Evolutionary conservation across 1,139 yeast genomes (phyloP).

Genomic region (Candida glucosophila): DNA sequence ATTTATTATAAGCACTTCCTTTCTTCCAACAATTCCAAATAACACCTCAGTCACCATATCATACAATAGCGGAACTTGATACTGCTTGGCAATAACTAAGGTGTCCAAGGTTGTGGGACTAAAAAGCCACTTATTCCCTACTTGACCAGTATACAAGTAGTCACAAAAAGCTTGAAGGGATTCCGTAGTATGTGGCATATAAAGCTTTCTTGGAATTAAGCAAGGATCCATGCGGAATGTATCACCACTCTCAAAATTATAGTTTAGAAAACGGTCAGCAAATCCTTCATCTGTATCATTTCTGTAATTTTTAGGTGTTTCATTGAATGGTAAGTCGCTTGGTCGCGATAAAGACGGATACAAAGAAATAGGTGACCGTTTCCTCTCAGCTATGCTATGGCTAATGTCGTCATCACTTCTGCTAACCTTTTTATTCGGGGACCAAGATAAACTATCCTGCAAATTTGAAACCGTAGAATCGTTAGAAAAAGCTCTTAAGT

Average conservation of each 20-base stretch:
- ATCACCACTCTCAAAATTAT: slow-evolving; percentile 27
- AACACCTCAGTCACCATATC: slow-evolving; percentile 61
- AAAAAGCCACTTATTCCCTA: slow-evolving; percentile 63
- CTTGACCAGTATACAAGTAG: slow-evolving; percentile 69
- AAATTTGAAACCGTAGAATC: neutral
- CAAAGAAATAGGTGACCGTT: neutral
- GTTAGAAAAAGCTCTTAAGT: neutral
- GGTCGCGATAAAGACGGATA: no score
- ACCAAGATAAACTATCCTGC: neutral
- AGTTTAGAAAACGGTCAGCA: slow-evolving; percentile 23
- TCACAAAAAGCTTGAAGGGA: slow-evolving; percentile 63
- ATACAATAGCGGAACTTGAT: slow-evolving; percentile 58
- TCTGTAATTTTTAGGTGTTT: neutral
- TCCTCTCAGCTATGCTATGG: neutral
- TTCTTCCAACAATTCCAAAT: slow-evolving; percentile 59
- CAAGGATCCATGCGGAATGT: slow-evolving; percentile 45
- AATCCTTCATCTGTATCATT: neutral
- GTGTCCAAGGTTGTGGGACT: slow-evolving; percentile 62
- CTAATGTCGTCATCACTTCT: neutral
- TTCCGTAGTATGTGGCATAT: slow-evolving; percentile 54
- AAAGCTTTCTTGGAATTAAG: slow-evolving; percentile 56
- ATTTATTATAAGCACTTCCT: slow-evolving; percentile 44
- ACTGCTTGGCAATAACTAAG: slow-evolving; percentile 51
- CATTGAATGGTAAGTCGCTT: no score
- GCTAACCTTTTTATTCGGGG: neutral